phyloP scores from a whole-genome alignment of 441 rosid genomes.

The Populus hybrid region DNA sequence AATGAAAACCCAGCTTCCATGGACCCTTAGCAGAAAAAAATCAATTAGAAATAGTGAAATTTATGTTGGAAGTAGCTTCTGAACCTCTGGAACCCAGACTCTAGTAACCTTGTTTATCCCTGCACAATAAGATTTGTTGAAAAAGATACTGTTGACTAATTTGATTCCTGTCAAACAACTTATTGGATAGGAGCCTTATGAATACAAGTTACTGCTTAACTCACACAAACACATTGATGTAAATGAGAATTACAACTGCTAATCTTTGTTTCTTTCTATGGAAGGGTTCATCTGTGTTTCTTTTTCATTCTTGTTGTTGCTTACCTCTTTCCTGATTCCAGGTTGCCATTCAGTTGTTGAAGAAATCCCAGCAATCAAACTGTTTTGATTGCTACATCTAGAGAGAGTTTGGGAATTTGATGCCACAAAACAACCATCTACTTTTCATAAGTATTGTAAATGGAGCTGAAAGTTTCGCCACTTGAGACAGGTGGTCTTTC shows the following conservation, averaged over 20 bases:
- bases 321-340: conserved; percentile 11
- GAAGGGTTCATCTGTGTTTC: background rate
- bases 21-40: background rate
- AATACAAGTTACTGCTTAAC: background rate
- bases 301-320: conserved; percentile 2
- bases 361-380: conserved; percentile 9
- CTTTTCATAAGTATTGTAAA: conserved; percentile 28
- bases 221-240: background rate
- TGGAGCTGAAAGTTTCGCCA: conserved; percentile 81
- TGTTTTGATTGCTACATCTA: conserved; percentile 15
- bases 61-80: background rate
- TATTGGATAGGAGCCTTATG: background rate
- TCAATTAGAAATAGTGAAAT: background rate
- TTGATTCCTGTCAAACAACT: background rate
- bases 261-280: background rate
- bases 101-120: background rate
- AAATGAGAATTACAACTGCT: conserved; percentile 1
- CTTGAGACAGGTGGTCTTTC: conserved; percentile 59
- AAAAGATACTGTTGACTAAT: background rate
- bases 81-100: background rate
- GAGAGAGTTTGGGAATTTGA: conserved; percentile 30
- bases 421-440: conserved; percentile 22
- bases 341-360: conserved; percentile 20
- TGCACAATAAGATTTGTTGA: background rate
- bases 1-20: background rate